phyloP scores from a whole-genome alignment of 2,329 filamentous ascomycete genomes.

The Tolypocladium pustulatum region DNA sequence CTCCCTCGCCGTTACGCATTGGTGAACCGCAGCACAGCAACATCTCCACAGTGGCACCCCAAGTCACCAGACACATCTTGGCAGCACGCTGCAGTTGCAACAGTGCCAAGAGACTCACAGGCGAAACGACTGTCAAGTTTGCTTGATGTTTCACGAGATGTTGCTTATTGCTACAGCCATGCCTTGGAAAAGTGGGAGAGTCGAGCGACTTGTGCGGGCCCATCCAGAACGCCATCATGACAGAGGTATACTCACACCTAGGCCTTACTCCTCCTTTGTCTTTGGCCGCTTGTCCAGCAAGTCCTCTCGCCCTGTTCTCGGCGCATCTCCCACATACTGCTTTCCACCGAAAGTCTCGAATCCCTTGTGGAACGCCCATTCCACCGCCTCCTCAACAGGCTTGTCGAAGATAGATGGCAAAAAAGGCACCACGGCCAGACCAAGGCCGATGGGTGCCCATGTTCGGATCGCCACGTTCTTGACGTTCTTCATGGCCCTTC shows the following conservation, averaged over 20 bases:
- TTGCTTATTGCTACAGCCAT: not conserved
- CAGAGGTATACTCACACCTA: not conserved
- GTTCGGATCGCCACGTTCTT: constrained; percentile 70
- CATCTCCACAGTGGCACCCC: too few species aligned
- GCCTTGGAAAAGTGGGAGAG: not conserved
- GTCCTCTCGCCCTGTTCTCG: constrained; percentile 39
- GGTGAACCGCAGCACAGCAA: too few species aligned
- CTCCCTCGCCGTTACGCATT: too few species aligned
- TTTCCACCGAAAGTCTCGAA: constrained; percentile 64
- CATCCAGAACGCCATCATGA: constrained; percentile 6
- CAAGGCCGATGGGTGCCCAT: constrained; percentile 83
- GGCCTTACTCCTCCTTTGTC: constrained; percentile 30
- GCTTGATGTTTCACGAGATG: not conserved
- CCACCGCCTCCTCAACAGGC: constrained; percentile 83
- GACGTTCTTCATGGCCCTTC: constrained; percentile 69
- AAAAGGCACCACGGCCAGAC: constrained; percentile 68
- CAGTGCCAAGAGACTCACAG: too few species aligned
- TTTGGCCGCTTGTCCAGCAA: constrained; percentile 30
- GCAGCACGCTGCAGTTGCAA: too few species aligned
- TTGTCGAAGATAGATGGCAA: constrained; percentile 80
- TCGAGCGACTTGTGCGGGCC: not conserved
- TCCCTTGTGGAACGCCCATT: constrained; percentile 78
- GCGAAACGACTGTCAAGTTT: too few species aligned
- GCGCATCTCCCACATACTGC: constrained; percentile 42
- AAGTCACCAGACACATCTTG: too few species aligned